Evolutionary conservation across 192 early-diverging fungal genomes (phyloP).

Genomic region (Coemansia sp.): DNA sequence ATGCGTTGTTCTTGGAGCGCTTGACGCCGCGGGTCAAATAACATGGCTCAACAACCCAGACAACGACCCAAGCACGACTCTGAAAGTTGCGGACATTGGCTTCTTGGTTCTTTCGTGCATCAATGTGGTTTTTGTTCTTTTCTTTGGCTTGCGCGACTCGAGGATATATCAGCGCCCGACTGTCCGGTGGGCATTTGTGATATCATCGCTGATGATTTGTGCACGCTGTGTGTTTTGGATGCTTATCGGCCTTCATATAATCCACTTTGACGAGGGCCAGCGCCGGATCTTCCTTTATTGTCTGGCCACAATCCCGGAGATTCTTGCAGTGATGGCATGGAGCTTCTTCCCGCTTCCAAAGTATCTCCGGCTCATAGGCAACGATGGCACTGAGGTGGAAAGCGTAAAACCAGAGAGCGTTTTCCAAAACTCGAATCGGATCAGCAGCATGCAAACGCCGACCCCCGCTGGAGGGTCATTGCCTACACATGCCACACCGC

Average conservation of each 20-base stretch:
- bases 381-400: conserved; percentile 4
- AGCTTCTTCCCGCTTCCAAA: conserved; percentile 28
- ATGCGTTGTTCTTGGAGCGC: conserved; percentile 37
- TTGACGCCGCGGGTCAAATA: conserved; percentile 52
- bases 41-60: conserved; percentile 48
- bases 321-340: conserved; percentile 22
- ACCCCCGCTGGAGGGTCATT: not conserved
- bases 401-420: conserved; percentile 11
- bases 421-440: not conserved
- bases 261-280: conserved; percentile 28
- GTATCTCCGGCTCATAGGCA: conserved; percentile 15
- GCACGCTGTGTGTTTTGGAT: conserved; percentile 47
- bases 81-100: conserved; percentile 40
- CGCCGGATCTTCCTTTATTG: conserved; percentile 50
- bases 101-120: conserved; percentile 28
- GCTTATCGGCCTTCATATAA: conserved; percentile 36
- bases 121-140: conserved; percentile 17
- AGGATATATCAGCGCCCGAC: conserved; percentile 42
- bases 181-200: conserved; percentile 38
- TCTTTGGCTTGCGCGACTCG: conserved; percentile 29
- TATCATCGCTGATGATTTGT: conserved; percentile 18
- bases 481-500: not conserved
- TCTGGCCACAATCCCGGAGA: conserved; percentile 31
- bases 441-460: not conserved
- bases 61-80: conserved; percentile 14